Conservation (phyloP, 148 eudicot species). For the Rhododendron henanense region DNA sequence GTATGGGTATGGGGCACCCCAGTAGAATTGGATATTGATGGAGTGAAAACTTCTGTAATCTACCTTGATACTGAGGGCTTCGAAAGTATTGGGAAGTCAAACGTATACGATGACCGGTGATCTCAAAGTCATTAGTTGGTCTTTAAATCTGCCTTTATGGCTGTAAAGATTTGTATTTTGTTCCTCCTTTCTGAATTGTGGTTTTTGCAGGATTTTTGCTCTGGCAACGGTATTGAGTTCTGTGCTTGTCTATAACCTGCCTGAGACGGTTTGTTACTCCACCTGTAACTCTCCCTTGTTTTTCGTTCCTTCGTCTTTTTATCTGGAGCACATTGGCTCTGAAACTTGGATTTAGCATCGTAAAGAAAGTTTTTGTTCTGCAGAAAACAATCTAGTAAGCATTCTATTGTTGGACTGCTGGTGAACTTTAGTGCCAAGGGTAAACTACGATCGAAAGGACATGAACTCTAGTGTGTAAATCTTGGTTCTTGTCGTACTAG, state of each 20-base stretch:
- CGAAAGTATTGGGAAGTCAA: constrained; percentile 98
- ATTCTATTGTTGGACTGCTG: neutral
- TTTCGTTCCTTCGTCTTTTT: neutral
- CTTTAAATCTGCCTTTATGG: constrained; percentile 10
- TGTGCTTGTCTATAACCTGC: constrained; percentile 90
- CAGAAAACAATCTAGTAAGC: neutral
- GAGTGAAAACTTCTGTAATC: constrained; percentile 76
- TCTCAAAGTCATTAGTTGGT: constrained; percentile 6
- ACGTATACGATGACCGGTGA: constrained; percentile 95
- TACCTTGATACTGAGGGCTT: constrained; percentile 99
- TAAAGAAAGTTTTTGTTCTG: neutral
- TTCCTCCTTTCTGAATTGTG: constrained; percentile 33
- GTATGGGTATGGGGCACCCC: constrained; percentile 99
- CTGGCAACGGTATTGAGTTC: constrained; percentile 93
- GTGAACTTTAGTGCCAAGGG: neutral
- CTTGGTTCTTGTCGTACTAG: neutral
- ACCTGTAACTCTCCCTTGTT: neutral
- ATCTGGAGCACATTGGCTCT: neutral
- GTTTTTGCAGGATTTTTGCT: constrained; percentile 80
- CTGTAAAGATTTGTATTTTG: constrained; percentile 29
- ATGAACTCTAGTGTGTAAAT: neutral
- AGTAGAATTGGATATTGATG: constrained; percentile 69
- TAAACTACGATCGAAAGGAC: no score
- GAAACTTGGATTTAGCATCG: neutral
- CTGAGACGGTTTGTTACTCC: constrained; percentile 62